Evolutionary conservation across 257 asterid species (phyloP).

Genomic region (Plectranthus barbatus): DNA sequence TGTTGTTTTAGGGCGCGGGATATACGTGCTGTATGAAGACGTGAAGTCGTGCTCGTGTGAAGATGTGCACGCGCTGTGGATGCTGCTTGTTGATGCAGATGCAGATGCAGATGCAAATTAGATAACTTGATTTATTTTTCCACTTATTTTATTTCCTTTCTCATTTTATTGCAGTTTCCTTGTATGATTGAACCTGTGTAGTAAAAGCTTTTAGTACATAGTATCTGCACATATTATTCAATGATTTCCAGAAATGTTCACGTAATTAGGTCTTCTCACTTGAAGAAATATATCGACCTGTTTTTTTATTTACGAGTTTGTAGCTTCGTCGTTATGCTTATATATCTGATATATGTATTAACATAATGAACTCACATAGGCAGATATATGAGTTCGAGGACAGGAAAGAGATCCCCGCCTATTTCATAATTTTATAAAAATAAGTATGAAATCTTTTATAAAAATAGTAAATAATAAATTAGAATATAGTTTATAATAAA

Average conservation of each 20-base stretch:
- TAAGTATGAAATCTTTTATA: too few species aligned
- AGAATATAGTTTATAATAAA: too few species aligned
- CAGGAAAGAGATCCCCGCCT: too few species aligned
- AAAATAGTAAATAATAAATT: too few species aligned
- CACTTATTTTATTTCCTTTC: background rate
- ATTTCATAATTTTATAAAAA: too few species aligned
- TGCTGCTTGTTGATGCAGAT: constrained; percentile 43
- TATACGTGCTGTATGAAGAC: constrained; percentile 44
- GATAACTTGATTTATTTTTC: background rate
- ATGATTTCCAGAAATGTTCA: background rate
- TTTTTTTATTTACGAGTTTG: too few species aligned
- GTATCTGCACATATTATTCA: background rate
- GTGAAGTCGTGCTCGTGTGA: constrained; percentile 67
- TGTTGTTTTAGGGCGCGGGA: constrained; percentile 34
- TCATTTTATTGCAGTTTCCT: background rate
- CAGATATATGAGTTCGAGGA: too few species aligned
- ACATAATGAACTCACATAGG: too few species aligned
- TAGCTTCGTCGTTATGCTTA: too few species aligned
- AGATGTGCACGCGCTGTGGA: constrained; percentile 66
- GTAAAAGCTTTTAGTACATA: background rate
- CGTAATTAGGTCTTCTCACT: background rate
- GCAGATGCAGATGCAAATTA: background rate
- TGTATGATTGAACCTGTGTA: background rate
- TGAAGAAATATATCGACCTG: too few species aligned
- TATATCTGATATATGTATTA: too few species aligned